These are phyloP conservation scores for Corynascus novoguineensis DNA, from an alignment of 495 filamentous ascomycete genomes.

Conservation along the genomic window DNA sequence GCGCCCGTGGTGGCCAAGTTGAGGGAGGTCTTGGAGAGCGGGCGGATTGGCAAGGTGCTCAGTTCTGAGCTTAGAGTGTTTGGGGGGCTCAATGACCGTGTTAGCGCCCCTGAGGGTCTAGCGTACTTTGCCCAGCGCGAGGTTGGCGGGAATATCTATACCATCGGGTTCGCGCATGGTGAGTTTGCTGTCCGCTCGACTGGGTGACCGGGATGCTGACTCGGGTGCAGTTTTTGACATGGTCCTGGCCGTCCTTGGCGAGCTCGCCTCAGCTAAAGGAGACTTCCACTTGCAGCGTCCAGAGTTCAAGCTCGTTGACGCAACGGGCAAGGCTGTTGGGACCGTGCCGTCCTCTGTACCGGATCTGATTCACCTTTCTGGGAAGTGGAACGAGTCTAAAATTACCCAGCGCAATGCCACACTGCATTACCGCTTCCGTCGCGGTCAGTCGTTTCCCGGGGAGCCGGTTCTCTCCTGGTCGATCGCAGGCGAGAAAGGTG, in stretches of 20 bases:
- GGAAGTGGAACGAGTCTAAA: conserved; percentile 36
- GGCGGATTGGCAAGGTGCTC: conserved; percentile 50
- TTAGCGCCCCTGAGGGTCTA: conserved; percentile 26
- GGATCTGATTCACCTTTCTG: conserved; percentile 45
- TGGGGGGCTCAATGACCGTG: conserved; percentile 35
- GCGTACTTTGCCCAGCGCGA: conserved; percentile 42
- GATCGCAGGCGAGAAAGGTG: conserved; percentile 51
- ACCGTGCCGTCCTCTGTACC: conserved; percentile 36
- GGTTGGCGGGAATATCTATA: conserved; percentile 48
- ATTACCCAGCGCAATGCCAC: conserved; percentile 28
- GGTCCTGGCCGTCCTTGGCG: conserved; percentile 43
- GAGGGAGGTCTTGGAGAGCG: conserved; percentile 41
- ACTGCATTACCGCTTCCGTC: conserved; percentile 43
- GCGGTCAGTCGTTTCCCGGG: conserved; percentile 45
- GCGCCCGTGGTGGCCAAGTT: conserved; percentile 42
- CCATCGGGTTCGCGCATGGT: conserved; percentile 51
- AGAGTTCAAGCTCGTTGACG: conserved; percentile 28
- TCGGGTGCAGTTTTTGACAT: conserved; percentile 27
- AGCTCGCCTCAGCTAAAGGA: conserved; percentile 34
- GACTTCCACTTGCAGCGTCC: conserved; percentile 46
- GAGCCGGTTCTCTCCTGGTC: conserved; percentile 48
- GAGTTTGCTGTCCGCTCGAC: conserved; percentile 16
- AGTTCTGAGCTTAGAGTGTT: conserved; percentile 45
- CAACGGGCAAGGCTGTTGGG: conserved; percentile 24
- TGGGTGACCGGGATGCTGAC: not conserved